phyloP scores from a whole-genome alignment of 2,329 filamentous ascomycete species.

The Cladosporium sp. region DNA sequence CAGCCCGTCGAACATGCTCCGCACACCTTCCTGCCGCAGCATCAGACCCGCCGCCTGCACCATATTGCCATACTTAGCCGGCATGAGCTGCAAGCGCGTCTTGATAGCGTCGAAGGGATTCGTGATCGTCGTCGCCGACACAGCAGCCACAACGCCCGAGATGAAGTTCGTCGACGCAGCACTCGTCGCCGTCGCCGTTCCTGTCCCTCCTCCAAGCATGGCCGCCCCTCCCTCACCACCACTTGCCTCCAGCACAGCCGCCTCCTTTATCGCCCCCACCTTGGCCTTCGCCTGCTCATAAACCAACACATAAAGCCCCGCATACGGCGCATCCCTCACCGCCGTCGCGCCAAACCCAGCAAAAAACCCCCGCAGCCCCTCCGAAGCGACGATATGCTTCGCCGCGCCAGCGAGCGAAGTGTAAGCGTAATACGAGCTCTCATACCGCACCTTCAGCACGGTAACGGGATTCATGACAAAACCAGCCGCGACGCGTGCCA shows the following conservation, averaged over 20 bases:
- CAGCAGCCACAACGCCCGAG: slow-evolving; percentile 76
- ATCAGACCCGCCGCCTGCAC: slow-evolving; percentile 71
- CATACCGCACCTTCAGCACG: slow-evolving; percentile 93
- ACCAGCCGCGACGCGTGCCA: slow-evolving; percentile 79
- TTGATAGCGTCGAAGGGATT: slow-evolving; percentile 98
- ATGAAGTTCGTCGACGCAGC: slow-evolving; percentile 77
- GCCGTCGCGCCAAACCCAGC: slow-evolving; percentile 91
- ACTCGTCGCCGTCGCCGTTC: slow-evolving; percentile 25
- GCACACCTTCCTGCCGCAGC: slow-evolving; percentile 73
- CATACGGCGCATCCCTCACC: slow-evolving; percentile 91
- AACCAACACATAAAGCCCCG: slow-evolving; percentile 87
- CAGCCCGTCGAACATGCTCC: slow-evolving; percentile 80
- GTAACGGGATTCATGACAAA: slow-evolving; percentile 94
- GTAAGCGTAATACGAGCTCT: slow-evolving; percentile 83
- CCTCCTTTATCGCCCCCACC: slow-evolving; percentile 40
- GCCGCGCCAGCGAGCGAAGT: slow-evolving; percentile 68
- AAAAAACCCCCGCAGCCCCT: slow-evolving; percentile 83
- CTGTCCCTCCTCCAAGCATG: neutral
- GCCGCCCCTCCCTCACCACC: slow-evolving; percentile 10
- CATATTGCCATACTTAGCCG: slow-evolving; percentile 77
- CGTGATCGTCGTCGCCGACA: slow-evolving; percentile 78
- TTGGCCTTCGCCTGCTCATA: slow-evolving; percentile 79
- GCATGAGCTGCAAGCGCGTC: slow-evolving; percentile 88
- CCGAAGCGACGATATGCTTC: slow-evolving; percentile 66
- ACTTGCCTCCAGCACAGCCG: slow-evolving; percentile 20